Conservation (phyloP, 192 early-diverging fungal genomes). For the Coemansia pectinata region DNA sequence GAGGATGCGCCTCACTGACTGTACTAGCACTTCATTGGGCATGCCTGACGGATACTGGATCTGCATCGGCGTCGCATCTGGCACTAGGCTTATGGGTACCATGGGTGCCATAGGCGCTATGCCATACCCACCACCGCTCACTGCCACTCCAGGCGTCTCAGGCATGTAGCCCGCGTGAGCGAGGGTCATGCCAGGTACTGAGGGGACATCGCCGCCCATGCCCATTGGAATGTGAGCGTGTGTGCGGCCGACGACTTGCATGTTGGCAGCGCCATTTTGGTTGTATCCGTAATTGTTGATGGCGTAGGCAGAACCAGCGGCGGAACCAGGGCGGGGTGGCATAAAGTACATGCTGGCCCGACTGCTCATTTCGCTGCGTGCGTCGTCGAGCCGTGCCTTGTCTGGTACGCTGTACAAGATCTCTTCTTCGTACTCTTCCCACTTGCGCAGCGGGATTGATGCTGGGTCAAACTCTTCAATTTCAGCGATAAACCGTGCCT, state of each 20-base stretch:
- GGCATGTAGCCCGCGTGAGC: slow-evolving; percentile 15
- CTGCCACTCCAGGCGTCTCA: slow-evolving; percentile 1
- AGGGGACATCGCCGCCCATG: slow-evolving; percentile 37
- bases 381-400: slow-evolving; percentile 43
- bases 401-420: slow-evolving; percentile 34
- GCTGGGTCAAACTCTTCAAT: slow-evolving; percentile 77
- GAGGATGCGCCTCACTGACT: slow-evolving; percentile 74
- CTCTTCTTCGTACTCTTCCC: slow-evolving; percentile 82
- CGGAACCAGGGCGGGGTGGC: slow-evolving; percentile 47
- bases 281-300: slow-evolving; percentile 52
- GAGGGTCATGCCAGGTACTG: slow-evolving; percentile 26
- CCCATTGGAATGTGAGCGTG: slow-evolving; percentile 21
- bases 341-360: slow-evolving; percentile 58
- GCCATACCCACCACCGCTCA: slow-evolving; percentile 4
- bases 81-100: slow-evolving; percentile 1
- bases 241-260: slow-evolving; percentile 28
- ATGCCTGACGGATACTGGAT: slow-evolving; percentile 49
- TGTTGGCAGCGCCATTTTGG: slow-evolving; percentile 35
- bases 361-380: slow-evolving; percentile 58
- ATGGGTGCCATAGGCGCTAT: slow-evolving; percentile 1
- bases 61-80: slow-evolving; percentile 18
- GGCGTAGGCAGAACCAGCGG: slow-evolving; percentile 45
- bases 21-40: slow-evolving; percentile 73
- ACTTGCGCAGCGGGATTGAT: slow-evolving; percentile 77
- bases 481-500: slow-evolving; percentile 61